Base-by-base conservation (phyloP, 78 protist genomes). In the Chrysochromulina tobinii region DNA sequence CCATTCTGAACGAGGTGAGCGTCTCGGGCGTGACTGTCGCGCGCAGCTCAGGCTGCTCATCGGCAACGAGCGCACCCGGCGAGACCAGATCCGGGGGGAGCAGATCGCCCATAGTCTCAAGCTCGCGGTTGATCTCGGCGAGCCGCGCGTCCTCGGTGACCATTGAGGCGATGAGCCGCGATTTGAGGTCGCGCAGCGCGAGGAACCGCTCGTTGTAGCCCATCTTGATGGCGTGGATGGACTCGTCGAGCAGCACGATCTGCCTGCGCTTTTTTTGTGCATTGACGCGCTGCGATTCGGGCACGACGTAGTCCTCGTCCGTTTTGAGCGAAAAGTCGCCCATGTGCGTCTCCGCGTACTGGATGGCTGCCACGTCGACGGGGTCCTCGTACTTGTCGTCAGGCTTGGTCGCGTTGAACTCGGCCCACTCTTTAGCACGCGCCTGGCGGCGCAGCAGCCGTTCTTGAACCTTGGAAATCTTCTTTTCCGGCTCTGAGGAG, bases 291-390 rank as follows among this genome's bases (percentile, higher is more conserved):
- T 88, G 72, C 73, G 72, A 18, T 87, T 88, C 95, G 27, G 96
- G 96, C 21, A 96, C 96, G n/a, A 61, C 38, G 92, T 95, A 95
- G 83, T 90, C 88, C 11, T 20, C 27, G 27, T 67, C 93, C 54
- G 94, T 86, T 90, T 96, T 96, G 27, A 96, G 93, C 61, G 86
- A 55, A 83, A 90, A 94, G 54, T 91, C 89, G 6, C 97, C 97
- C 95, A 92, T 90, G 79, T 92, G 58, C 21, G 2, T 2, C 90
- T 93, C 86, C 11, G 95, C 95, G 17, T 8, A 21, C 51, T 3
- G 38, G 38, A 96, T 90, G 4, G 57, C 93, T 20, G 25, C 88
- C 20, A 88, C 77, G 69, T 92, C 95, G 27, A n/a, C 50, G 25
- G 95, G 95, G 61, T 96, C 96, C 72, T 92, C 96, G 77, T 83